Percentiles rank a stretch among this genome's conserved stretches.
Evolutionary conservation across 345 rosid species (phyloP).

Genomic region (Passiflora organensis): DNA sequence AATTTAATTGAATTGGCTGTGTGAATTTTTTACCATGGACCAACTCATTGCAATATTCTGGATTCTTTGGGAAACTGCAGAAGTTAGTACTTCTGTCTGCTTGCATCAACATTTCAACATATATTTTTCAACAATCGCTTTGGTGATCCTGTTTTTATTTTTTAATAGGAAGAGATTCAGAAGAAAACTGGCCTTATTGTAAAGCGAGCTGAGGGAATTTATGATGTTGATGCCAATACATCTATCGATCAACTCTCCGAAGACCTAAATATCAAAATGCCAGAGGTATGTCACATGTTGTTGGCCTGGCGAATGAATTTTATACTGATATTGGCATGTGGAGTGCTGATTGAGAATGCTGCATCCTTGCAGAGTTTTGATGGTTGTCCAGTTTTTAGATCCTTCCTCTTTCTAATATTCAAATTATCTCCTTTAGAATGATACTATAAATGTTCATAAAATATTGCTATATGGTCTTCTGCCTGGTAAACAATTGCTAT

Average conservation of each 20-base stretch:
- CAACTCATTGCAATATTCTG: too few relatives aligned
- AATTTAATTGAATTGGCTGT: too few relatives aligned
- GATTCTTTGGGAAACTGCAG: background rate
- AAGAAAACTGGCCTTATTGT: constrained; percentile 97
- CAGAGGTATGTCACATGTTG: constrained; percentile 64
- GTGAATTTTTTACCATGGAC: too few relatives aligned
- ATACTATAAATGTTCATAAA: too few relatives aligned
- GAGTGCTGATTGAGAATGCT: background rate
- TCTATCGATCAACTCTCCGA: constrained; percentile 94
- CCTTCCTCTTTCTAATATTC: too few relatives aligned
- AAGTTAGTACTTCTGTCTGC: background rate
- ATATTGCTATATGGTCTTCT: too few relatives aligned
- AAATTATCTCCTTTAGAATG: too few relatives aligned
- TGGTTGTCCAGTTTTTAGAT: too few relatives aligned
- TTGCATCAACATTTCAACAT: too few relatives aligned
- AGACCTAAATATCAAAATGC: constrained; percentile 90
- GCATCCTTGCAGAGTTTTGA: too few relatives aligned
- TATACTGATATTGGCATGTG: background rate
- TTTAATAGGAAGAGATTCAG: constrained; percentile 88
- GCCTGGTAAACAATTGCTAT: too few relatives aligned
- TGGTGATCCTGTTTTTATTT: constrained; percentile 3
- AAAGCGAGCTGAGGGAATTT: constrained; percentile 91
- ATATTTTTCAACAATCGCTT: too few relatives aligned
- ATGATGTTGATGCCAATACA: constrained; percentile 96
- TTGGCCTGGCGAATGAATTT: background rate